phyloP scores from a whole-genome alignment of 73 alveolate species.

The Paramecium pentaurelia region DNA sequence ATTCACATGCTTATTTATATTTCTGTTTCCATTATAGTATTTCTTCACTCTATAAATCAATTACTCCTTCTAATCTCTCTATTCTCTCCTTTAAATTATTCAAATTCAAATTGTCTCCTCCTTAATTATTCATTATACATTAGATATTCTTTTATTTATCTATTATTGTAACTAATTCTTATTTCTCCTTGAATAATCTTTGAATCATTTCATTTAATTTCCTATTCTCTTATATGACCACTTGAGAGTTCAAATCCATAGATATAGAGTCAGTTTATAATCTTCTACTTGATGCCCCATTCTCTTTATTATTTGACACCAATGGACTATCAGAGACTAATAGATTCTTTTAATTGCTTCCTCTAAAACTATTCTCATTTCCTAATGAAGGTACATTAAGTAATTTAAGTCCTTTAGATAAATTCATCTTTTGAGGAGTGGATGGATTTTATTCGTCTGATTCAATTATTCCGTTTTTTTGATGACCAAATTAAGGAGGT shows the following conservation, averaged over 20 bases:
- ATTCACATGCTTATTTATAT: slow-evolving; percentile 23
- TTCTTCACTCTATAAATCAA: background rate
- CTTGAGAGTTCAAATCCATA: background rate
- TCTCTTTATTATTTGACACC: background rate
- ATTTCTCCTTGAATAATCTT: background rate
- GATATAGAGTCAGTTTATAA: background rate
- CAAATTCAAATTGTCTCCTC: background rate
- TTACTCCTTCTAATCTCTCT: slow-evolving; percentile 12
- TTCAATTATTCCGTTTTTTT: background rate
- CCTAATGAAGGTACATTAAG: background rate
- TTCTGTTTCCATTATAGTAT: slow-evolving; percentile 3
- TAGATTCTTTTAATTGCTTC: background rate
- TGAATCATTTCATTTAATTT: background rate
- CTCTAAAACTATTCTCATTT: background rate
- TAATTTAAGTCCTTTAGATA: background rate
- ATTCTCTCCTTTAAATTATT: background rate
- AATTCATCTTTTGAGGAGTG: background rate
- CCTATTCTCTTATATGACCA: background rate
- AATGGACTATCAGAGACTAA: background rate
- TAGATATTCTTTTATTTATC: background rate
- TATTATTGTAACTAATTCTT: background rate
- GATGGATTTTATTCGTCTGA: background rate
- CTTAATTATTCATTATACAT: background rate
- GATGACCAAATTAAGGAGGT: background rate
- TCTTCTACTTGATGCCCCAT: background rate